A percentile compares a stretch with the other conserved stretches of the same genome.
These are phyloP conservation scores for Aspergillus nanangensis DNA, from an alignment of 495 filamentous ascomycete species.

Conservation along the genomic window DNA sequence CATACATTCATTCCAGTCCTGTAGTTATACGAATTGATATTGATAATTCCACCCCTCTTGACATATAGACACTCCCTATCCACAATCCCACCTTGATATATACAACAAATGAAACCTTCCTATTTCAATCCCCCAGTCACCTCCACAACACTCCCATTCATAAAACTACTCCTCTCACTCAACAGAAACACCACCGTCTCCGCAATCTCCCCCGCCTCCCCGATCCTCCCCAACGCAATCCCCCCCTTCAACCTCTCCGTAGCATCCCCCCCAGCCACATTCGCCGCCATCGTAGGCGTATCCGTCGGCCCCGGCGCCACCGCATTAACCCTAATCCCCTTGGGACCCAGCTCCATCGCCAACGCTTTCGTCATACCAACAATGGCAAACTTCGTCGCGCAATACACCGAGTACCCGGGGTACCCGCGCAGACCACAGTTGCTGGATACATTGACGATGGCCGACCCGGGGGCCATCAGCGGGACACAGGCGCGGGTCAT, in stretches of 20 bases:
- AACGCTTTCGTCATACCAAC: conserved; percentile 53
- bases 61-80: too few relatives aligned
- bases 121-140: conserved; percentile 39
- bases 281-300: conserved; percentile 34
- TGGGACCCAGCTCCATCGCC: conserved; percentile 49
- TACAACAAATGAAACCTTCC: too few relatives aligned
- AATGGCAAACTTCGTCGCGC: conserved; percentile 49
- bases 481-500: conserved; percentile 9
- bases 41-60: too few relatives aligned
- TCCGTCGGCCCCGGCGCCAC: conserved; percentile 48
- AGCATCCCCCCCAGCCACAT: conserved; percentile 33
- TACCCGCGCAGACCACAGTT: conserved; percentile 34
- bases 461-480: conserved; percentile 3
- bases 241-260: conserved; percentile 23
- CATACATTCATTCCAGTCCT: too few relatives aligned
- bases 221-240: conserved; percentile 45
- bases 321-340: conserved; percentile 49
- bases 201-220: conserved; percentile 48
- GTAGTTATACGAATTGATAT: too few relatives aligned
- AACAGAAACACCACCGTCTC: conserved; percentile 51
- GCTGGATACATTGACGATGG: conserved; percentile 43
- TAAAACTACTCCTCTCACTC: conserved; percentile 42
- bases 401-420: conserved; percentile 41
- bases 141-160: conserved; percentile 53
- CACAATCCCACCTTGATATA: too few relatives aligned